Evolutionary conservation across 169 alveolate genomes (phyloP), one percentile per base, ranked within the genome.

Genomic region (Plasmodium fragile): DNA sequence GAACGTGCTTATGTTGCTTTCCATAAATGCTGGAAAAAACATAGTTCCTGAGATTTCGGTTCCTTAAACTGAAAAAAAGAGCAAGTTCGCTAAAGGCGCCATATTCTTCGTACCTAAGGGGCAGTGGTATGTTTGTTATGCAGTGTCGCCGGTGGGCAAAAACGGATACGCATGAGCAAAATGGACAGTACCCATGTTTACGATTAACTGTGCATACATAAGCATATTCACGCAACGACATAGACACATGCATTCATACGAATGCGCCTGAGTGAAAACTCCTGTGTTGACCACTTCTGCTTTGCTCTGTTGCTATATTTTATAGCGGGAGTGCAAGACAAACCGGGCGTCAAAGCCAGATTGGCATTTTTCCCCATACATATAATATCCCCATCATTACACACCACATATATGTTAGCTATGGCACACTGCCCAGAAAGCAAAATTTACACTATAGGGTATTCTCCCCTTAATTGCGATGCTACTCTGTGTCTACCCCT

Each of bases 21-120:
- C 49, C 73, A 87, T 87, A 87, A 55, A 87, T 87, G 41, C 78
- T 77, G 13, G 93, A 55, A 79, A 87, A 87, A 39, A 87, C 81
- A 53, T 87, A 87, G 81, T 87, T 87, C 49, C 93, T 25, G 18
- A 87, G 30, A 77, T 55, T 79, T 55, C 52, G 59, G 28, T 77
- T 75, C 34, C 49, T 87, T 55, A 87, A 79, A 30, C 93, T 87
- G 41, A 87, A 87, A 78, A 77, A 87, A 78, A 87, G 93, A 11
- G 93, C 69, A 28, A 87, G 25, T 78, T 87, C 93, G 41, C 90
- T 87, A 28, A 87, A 87, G 30, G 93, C 36, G 30, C 65, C 69
- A 45, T 78, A 87, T 77, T 87, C 93, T 87, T 87, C 70, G 45
- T 53, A 87, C 89, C 93, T 87, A 78, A 53, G 32, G 49, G 81